Evolutionary conservation across 1,284 basidiomycete genomes (phyloP), one percentile per base, ranked within the genome.

Genomic region (Apiotrichum laibachii): DNA sequence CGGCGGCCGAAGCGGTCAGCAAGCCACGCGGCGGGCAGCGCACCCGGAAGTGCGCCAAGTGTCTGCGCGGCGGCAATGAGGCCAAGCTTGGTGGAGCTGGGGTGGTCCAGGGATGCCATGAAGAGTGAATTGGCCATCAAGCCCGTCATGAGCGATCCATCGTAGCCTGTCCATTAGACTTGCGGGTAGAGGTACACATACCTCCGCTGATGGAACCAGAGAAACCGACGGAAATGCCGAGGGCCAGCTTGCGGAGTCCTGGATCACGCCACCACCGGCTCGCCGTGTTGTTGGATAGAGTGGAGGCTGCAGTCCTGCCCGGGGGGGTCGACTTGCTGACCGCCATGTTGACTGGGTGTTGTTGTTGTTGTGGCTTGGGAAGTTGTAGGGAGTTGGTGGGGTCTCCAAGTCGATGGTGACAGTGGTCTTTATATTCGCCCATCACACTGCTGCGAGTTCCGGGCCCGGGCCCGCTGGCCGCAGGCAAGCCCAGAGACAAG

Each of bases 231-330:
- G 43, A 5, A 22, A 63, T 57, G 43, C 43, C 52, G 22, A 65
- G 26, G 2, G 48, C 21, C 26, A 60, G 52, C 15, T 46, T 19
- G 35, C 64, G 61, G 43, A 66, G 35, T 10, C 64, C 64, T 1
- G 43, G 46, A 55, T 66, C 64, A 1, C 40, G 37, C 51, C 43
- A 66, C 64, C 64, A 65, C 53, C 31, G 50, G 4, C 46, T 19
- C 9, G 52, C 50, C n/a, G 63, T 44, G 43, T 65, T 65, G 57
- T 65, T 64, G 42, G 26, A 45, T 1, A 59, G 51, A 31, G n/a
- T n/a, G n/a, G n/a, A n/a, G n/a, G n/a, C n/a, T n/a, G n/a, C n/a
- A n/a, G n/a, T n/a, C n/a, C n/a, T n/a, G n/a, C n/a, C n/a, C n/a
- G n/a, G n/a, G n/a, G n/a, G n/a, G n/a, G n/a, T n/a, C n/a, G n/a